Conservation (phyloP, 495 filamentous ascomycete species). For the Opeltia flavorubescens region DNA sequence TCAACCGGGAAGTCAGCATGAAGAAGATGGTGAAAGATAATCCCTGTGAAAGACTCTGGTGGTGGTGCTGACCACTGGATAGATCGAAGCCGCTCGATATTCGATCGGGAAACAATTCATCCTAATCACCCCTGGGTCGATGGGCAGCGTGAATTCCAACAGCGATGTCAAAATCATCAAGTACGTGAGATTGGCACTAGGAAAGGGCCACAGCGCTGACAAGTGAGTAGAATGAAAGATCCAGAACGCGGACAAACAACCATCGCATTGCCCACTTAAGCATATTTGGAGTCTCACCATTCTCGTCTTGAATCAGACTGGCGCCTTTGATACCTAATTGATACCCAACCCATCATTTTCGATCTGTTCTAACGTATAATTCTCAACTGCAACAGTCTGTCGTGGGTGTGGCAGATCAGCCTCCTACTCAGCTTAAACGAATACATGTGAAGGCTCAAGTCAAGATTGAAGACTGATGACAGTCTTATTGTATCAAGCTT, state of each 20-base stretch:
- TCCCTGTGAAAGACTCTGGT: conserved; percentile 2
- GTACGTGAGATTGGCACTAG: conserved; percentile 30
- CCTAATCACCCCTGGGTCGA: conserved; percentile 87
- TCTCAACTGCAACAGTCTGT: too few relatives aligned
- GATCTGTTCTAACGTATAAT: too few relatives aligned
- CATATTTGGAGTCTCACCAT: too few relatives aligned
- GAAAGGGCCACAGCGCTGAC: conserved; percentile 5
- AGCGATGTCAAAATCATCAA: conserved; percentile 76
- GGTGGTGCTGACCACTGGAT: conserved; percentile 10
- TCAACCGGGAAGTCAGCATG: conserved; percentile 87
- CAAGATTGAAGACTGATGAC: too few relatives aligned
- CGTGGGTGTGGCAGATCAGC: too few relatives aligned
- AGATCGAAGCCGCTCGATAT: conserved; percentile 71
- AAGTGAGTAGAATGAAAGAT: conserved; percentile 36
- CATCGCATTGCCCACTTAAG: conserved; percentile 7
- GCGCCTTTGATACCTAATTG: too few relatives aligned
- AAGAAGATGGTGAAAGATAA: conserved; percentile 68
- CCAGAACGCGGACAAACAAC: conserved; percentile 38
- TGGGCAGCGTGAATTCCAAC: conserved; percentile 44
- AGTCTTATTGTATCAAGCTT: too few relatives aligned
- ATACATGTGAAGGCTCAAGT: too few relatives aligned
- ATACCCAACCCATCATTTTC: too few relatives aligned
- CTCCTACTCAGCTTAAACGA: too few relatives aligned
- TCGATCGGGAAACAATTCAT: conserved; percentile 88
- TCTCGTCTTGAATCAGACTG: too few relatives aligned